Percentiles rank a stretch among this genome's conserved stretches.
phyloP scores from a whole-genome alignment of 2,329 filamentous ascomycete species.

The Bisporella sp. region DNA sequence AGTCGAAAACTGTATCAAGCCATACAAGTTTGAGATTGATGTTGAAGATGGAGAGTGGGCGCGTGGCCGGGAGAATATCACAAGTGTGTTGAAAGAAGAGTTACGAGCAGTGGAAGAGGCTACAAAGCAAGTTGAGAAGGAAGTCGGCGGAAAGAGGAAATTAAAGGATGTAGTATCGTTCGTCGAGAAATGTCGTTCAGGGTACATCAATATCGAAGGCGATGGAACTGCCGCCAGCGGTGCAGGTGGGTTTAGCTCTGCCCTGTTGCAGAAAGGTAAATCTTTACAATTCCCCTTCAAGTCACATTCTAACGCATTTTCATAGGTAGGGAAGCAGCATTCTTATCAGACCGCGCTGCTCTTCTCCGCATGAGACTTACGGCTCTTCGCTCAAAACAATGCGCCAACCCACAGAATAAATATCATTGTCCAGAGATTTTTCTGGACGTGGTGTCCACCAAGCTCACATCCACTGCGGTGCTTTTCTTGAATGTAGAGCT shows the following conservation, averaged over 20 bases:
- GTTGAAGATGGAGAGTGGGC: conserved; percentile 87
- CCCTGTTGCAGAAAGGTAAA: conserved; percentile 74
- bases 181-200: conserved; percentile 82
- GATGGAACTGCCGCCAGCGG: conserved; percentile 64
- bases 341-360: conserved; percentile 85
- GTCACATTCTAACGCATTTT: background rate
- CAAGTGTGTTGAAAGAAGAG: conserved; percentile 77
- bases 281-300: background rate
- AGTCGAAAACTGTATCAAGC: conserved; percentile 98
- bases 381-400: conserved; percentile 87
- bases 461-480: conserved; percentile 89
- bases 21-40: conserved; percentile 97
- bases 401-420: conserved; percentile 76
- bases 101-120: conserved; percentile 77
- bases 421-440: conserved; percentile 97
- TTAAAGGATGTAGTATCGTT: conserved; percentile 85
- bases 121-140: conserved; percentile 65
- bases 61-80: conserved; percentile 76
- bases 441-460: conserved; percentile 92
- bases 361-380: conserved; percentile 85
- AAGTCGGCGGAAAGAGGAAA: conserved; percentile 76
- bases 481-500: conserved; percentile 97
- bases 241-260: conserved; percentile 87
- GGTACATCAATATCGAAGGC: conserved; percentile 78
- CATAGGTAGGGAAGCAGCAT: conserved; percentile 82